Evolutionary conservation across 2,329 filamentous ascomycete genomes (phyloP).

Genomic region (Cladobotryum mycophilum): DNA sequence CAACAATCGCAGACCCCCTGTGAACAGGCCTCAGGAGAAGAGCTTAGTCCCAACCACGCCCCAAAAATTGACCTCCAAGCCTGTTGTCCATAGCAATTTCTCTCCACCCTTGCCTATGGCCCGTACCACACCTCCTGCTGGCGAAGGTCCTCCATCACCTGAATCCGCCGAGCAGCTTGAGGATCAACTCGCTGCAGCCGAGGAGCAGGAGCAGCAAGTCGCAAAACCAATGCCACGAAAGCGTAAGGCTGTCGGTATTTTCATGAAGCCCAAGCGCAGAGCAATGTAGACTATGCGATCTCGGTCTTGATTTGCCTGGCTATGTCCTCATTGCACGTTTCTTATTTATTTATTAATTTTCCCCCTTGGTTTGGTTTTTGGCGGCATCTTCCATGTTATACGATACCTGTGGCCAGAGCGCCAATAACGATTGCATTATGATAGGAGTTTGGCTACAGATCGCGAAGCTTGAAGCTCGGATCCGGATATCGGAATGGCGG

Average conservation of each 20-base stretch:
- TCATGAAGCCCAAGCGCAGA: constrained; percentile 43
- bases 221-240: constrained; percentile 25
- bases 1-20: constrained; percentile 19
- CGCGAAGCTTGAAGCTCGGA: neutral
- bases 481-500: neutral
- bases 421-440: constrained; percentile 2
- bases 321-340: neutral
- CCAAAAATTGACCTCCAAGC: neutral
- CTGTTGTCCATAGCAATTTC: neutral
- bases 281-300: neutral
- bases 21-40: constrained; percentile 14
- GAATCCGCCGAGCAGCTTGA: neutral
- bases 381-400: neutral
- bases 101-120: neutral
- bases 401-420: constrained; percentile 3
- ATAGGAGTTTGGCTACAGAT: constrained; percentile 7
- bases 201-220: neutral
- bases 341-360: neutral
- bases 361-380: constrained; percentile 2
- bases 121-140: neutral
- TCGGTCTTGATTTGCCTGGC: neutral
- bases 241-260: constrained; percentile 43
- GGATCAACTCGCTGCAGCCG: neutral
- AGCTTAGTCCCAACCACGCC: constrained; percentile 5
- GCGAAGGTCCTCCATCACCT: neutral